A percentile compares a stretch with the other conserved stretches of the same genome.
Evolutionary conservation across 2,329 filamentous ascomycete species (phyloP).

Genomic region (Aspergillus felis): DNA sequence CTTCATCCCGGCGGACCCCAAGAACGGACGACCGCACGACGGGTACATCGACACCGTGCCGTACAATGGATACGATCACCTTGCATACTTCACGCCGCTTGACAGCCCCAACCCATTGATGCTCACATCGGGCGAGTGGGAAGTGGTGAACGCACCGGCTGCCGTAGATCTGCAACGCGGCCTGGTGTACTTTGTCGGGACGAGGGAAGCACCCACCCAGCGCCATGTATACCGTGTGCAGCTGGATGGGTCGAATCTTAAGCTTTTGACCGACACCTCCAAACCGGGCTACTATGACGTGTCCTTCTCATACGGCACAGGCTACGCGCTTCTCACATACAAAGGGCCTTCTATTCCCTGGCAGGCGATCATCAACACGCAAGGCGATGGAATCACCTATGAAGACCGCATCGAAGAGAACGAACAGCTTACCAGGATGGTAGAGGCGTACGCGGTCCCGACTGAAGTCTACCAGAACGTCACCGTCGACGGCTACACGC

Average conservation of each 20-base stretch:
- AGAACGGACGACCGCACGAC: constrained; percentile 71
- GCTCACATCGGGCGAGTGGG: constrained; percentile 87
- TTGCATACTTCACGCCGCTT: constrained; percentile 88
- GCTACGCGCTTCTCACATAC: constrained; percentile 82
- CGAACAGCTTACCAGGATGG: constrained; percentile 61
- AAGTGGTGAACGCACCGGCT: constrained; percentile 80
- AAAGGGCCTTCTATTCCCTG: constrained; percentile 80
- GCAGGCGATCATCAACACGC: constrained; percentile 85
- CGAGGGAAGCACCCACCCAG: constrained; percentile 82
- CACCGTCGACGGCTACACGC: constrained; percentile 71
- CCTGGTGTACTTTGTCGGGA: constrained; percentile 84
- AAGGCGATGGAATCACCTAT: constrained; percentile 61
- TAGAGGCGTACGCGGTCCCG: constrained; percentile 74
- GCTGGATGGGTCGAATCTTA: constrained; percentile 71
- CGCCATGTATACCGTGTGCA: constrained; percentile 89
- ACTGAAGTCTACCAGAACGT: constrained; percentile 78
- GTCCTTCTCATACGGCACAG: constrained; percentile 78
- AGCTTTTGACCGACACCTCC: constrained; percentile 68
- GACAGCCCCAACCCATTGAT: constrained; percentile 77
- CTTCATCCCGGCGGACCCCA: constrained; percentile 79
- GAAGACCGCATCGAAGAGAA: constrained; percentile 78
- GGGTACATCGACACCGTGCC: constrained; percentile 93
- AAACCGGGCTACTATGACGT: constrained; percentile 73
- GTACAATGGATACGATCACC: constrained; percentile 79
- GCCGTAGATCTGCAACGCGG: constrained; percentile 81